phyloP scores from a whole-genome alignment of 2,329 filamentous ascomycete genomes.

The Ophiocordyceps sinensis region DNA sequence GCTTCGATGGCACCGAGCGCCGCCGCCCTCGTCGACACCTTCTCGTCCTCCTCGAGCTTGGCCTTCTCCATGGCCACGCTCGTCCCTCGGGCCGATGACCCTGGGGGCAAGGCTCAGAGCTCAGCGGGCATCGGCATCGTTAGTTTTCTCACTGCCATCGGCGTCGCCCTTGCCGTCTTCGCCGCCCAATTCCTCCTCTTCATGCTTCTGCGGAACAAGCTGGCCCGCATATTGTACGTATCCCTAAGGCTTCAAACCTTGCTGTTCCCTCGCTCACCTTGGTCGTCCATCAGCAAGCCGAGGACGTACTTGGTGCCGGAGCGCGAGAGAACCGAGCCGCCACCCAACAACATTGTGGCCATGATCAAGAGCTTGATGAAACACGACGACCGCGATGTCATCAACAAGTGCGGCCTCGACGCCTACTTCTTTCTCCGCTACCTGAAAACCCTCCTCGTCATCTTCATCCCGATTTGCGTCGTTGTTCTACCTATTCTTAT shows the following conservation, averaged over 20 bases:
- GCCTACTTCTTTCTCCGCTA: conserved; percentile 97
- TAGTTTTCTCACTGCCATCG: conserved; percentile 48
- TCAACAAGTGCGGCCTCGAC: conserved; percentile 89
- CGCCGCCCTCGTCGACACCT: background rate
- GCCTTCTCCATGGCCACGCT: background rate
- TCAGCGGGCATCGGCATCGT: conserved; percentile 26
- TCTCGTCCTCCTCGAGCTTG: background rate
- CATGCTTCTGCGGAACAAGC: conserved; percentile 58
- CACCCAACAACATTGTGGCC: conserved; percentile 41
- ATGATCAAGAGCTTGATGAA: conserved; percentile 47
- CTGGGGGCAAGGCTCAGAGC: conserved; percentile 19
- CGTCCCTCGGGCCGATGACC: background rate
- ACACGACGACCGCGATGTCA: conserved; percentile 65
- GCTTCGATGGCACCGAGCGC: background rate
- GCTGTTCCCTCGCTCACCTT: background rate
- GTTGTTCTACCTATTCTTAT: conserved; percentile 75
- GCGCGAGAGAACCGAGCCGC: conserved; percentile 65
- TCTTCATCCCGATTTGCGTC: conserved; percentile 71
- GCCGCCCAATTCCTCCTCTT: conserved; percentile 55
- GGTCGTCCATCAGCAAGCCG: conserved; percentile 43
- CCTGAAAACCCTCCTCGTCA: conserved; percentile 61
- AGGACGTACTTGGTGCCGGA: conserved; percentile 79
- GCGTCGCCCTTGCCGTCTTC: conserved; percentile 48
- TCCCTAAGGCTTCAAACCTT: background rate
- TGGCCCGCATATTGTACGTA: conserved; percentile 69